These are phyloP conservation scores for Nymphaea colorata DNA, from an alignment of 164 flowering plant genomes.

Conservation along the genomic window DNA sequence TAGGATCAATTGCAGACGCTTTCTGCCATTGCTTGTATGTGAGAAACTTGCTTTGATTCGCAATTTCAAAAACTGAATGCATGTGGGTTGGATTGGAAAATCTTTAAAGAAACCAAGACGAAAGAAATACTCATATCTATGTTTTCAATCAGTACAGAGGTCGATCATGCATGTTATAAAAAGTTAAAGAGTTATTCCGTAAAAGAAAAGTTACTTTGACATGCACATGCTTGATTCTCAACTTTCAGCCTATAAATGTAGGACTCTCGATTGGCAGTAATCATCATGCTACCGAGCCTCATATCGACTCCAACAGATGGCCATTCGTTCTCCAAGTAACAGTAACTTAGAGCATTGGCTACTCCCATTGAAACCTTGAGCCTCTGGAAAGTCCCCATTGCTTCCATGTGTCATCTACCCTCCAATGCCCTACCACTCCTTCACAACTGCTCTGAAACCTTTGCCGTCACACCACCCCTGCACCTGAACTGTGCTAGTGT, in stretches of 20 bases:
- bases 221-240: constrained; percentile 17
- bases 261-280: constrained; percentile 31
- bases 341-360: constrained; percentile 22
- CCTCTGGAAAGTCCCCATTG: constrained; percentile 26
- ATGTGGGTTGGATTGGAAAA: too few relatives aligned
- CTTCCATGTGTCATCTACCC: constrained; percentile 10
- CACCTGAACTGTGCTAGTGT: constrained; percentile 39
- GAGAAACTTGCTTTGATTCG: too few relatives aligned
- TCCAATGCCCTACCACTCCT: constrained; percentile 37
- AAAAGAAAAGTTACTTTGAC: constrained; percentile 7
- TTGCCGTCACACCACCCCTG: constrained; percentile 42
- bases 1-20: too few relatives aligned
- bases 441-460: constrained; percentile 29
- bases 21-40: too few relatives aligned
- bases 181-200: too few relatives aligned
- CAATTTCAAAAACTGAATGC: too few relatives aligned
- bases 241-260: constrained; percentile 35
- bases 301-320: constrained; percentile 46
- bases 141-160: too few relatives aligned
- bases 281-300: constrained; percentile 23
- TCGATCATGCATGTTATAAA: too few relatives aligned
- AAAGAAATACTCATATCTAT: too few relatives aligned
- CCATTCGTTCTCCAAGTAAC: constrained; percentile 41
- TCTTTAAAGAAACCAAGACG: too few relatives aligned
- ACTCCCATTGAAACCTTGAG: constrained; percentile 28